phyloP scores from a whole-genome alignment of 192 early-diverging fungal species.

The Coemansia sp. region DNA sequence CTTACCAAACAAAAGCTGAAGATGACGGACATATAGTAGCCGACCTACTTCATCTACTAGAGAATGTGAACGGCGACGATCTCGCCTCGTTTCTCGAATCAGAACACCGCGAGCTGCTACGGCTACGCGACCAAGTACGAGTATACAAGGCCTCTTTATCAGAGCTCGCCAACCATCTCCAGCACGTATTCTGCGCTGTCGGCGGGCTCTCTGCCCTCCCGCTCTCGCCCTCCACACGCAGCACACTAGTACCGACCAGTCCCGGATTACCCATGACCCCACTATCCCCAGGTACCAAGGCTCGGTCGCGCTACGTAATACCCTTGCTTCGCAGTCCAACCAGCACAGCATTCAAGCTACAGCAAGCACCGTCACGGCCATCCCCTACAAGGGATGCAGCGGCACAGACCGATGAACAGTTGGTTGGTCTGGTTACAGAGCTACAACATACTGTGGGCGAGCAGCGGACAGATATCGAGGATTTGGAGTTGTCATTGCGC shows the following conservation, averaged over 20 bases:
- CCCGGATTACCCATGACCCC: constrained; percentile 17
- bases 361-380: constrained; percentile 1
- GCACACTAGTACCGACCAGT: background rate
- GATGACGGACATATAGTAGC: constrained; percentile 9
- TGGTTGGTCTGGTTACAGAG: constrained; percentile 8
- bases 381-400: background rate
- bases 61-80: constrained; percentile 20
- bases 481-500: constrained; percentile 28
- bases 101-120: constrained; percentile 34
- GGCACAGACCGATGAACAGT: background rate
- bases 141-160: constrained; percentile 17
- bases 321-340: background rate
- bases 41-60: constrained; percentile 27
- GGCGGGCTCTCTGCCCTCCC: constrained; percentile 35
- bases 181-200: constrained; percentile 25
- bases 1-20: background rate
- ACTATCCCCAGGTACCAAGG: background rate
- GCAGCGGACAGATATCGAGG: constrained; percentile 36
- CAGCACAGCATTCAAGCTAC: constrained; percentile 9
- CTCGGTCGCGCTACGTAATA: constrained; percentile 5
- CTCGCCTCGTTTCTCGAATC: constrained; percentile 24
- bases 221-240: constrained; percentile 21
- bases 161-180: constrained; percentile 34
- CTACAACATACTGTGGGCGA: constrained; percentile 26
- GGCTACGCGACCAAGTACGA: constrained; percentile 17